Conservation (phyloP, 2,329 filamentous ascomycete species). For the Alternaria dauci region DNA sequence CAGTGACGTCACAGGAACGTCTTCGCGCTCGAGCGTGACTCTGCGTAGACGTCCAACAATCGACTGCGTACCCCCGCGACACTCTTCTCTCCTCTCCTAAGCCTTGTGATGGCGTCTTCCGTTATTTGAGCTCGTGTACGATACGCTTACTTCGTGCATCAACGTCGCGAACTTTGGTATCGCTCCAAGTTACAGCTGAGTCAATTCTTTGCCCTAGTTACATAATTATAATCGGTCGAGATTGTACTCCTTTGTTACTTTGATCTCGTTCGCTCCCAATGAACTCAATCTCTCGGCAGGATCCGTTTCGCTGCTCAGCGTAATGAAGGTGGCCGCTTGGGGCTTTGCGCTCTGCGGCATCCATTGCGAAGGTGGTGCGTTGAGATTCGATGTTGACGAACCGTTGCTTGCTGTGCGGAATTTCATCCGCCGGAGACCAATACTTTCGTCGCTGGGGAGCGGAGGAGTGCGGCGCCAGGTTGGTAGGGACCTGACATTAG, state of each 20-base stretch:
- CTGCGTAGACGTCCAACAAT: neutral
- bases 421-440: conserved; percentile 27
- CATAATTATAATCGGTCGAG: conserved; percentile 22
- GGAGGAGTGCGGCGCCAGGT: conserved; percentile 21
- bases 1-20: conserved; percentile 7
- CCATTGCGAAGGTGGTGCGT: conserved; percentile 24
- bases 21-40: neutral
- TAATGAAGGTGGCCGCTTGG: conserved; percentile 28
- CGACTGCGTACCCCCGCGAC: neutral
- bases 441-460: conserved; percentile 14
- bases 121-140: neutral
- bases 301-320: conserved; percentile 24
- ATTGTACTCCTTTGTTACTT: conserved; percentile 32
- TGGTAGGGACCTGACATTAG: conserved; percentile 20
- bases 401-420: conserved; percentile 25
- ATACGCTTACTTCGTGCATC: neutral
- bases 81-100: neutral
- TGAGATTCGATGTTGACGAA: conserved; percentile 29
- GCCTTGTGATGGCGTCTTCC: neutral
- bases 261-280: conserved; percentile 26
- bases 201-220: neutral
- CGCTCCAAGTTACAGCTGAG: neutral
- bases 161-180: neutral
- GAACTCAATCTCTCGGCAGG: conserved; percentile 17
- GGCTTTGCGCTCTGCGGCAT: conserved; percentile 17